Conservation (phyloP, 73 alveolate species). For the Halteria grandinella region DNA sequence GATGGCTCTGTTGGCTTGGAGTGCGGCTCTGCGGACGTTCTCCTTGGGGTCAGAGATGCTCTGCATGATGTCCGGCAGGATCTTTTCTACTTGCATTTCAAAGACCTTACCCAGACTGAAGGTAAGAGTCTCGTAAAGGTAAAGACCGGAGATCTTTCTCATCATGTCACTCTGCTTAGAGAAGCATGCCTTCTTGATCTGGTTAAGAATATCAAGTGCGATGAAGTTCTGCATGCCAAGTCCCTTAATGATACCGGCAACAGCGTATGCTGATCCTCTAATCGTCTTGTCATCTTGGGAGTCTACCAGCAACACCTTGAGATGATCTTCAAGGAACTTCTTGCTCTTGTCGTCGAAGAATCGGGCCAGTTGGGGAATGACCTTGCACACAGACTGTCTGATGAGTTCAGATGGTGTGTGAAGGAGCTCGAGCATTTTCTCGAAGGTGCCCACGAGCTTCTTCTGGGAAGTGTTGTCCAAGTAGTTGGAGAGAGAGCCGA, state of each 20-base stretch:
- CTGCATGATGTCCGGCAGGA: slow-evolving; percentile 67
- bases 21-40: slow-evolving; percentile 71
- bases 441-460: slow-evolving; percentile 60
- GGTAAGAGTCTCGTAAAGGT: slow-evolving; percentile 68
- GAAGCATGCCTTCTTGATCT: slow-evolving; percentile 58
- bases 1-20: slow-evolving; percentile 59
- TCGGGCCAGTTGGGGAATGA: slow-evolving; percentile 71
- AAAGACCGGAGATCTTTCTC: slow-evolving; percentile 62
- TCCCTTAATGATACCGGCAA: slow-evolving; percentile 81
- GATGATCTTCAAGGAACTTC: slow-evolving; percentile 50
- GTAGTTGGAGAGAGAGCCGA: slow-evolving; percentile 67
- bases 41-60: slow-evolving; percentile 76
- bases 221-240: slow-evolving; percentile 61
- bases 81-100: slow-evolving; percentile 67
- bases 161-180: slow-evolving; percentile 50
- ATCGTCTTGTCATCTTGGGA: slow-evolving; percentile 40
- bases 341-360: slow-evolving; percentile 75
- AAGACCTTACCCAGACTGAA: slow-evolving; percentile 67
- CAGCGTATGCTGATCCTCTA: slow-evolving; percentile 78
- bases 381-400: slow-evolving; percentile 66
- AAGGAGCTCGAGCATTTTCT: slow-evolving; percentile 69
- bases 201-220: slow-evolving; percentile 46
- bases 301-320: slow-evolving; percentile 48
- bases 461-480: slow-evolving; percentile 56
- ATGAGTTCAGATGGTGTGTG: slow-evolving; percentile 67